Evolutionary conservation across 2,329 filamentous ascomycete genomes (phyloP).

Genomic region (Pseudonectria buxi): DNA sequence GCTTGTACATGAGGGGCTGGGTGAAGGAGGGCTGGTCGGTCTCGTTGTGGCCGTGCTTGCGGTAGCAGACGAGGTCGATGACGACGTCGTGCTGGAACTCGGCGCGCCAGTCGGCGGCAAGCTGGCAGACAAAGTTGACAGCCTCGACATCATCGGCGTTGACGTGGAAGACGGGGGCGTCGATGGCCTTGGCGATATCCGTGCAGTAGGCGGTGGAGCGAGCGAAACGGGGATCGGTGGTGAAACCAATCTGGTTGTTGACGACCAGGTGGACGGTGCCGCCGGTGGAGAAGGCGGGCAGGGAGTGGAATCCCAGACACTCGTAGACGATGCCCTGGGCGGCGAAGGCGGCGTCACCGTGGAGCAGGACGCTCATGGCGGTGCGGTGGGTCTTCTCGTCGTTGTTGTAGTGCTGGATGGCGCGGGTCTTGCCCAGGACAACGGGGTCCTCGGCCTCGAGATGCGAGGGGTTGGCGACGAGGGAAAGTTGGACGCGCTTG

Average conservation of each 20-base stretch:
- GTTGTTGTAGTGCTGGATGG: conserved; percentile 98
- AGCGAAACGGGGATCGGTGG: conserved; percentile 93
- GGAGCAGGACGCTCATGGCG: conserved; percentile 92
- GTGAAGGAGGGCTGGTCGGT: conserved; percentile 99
- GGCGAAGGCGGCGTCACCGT: conserved; percentile 95
- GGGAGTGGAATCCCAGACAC: conserved; percentile 93
- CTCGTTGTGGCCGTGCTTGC: conserved; percentile 98
- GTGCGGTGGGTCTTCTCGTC: conserved; percentile 84
- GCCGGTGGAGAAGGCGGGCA: conserved; percentile 93
- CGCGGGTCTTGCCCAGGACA: conserved; percentile 92
- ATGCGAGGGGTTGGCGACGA: conserved; percentile 97
- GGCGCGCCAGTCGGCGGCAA: conserved; percentile 95
- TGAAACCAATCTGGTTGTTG: conserved; percentile 99
- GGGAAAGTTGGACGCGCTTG: conserved; percentile 97
- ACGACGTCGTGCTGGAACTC: conserved; percentile 99
- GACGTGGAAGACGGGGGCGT: conserved; percentile 97
- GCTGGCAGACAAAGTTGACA: conserved; percentile 95
- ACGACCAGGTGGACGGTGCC: conserved; percentile 96
- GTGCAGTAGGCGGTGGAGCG: conserved; percentile 98
- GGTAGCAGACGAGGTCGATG: conserved; percentile 97
- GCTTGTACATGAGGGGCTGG: conserved; percentile 99
- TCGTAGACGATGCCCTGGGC: conserved; percentile 97
- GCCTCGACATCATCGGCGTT: conserved; percentile 98
- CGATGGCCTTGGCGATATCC: conserved; percentile 97
- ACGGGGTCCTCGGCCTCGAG: conserved; percentile 97